Evolutionary conservation across 2,329 filamentous ascomycete species (phyloP).

Genomic region (Colletotrichum endophyticum): DNA sequence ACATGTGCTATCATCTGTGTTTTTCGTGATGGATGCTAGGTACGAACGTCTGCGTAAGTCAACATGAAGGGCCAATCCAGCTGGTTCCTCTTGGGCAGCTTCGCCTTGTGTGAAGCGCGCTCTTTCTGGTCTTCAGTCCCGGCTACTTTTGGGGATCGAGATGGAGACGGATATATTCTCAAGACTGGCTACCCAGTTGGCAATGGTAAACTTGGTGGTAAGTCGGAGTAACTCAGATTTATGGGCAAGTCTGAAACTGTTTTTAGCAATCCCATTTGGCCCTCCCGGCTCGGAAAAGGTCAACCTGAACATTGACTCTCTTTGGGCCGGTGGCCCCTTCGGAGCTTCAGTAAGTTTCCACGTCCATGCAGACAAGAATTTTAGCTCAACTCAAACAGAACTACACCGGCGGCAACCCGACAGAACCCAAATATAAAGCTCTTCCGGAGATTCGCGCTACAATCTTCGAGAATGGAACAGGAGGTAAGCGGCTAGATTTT

Average conservation of each 20-base stretch:
- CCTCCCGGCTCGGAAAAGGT: slow-evolving; percentile 44
- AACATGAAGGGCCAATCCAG: not conserved
- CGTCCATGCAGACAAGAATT: not conserved
- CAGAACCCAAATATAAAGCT: slow-evolving; percentile 32
- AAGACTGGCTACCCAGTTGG: slow-evolving; percentile 49
- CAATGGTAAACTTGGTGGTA: slow-evolving; percentile 51
- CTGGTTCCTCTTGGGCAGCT: not conserved
- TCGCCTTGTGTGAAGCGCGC: not conserved
- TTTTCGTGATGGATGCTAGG: not conserved
- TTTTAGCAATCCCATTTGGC: slow-evolving; percentile 46
- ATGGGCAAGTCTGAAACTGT: not conserved
- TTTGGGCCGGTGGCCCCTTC: slow-evolving; percentile 58
- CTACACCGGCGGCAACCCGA: slow-evolving; percentile 53
- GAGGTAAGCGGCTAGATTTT: slow-evolving; percentile 36
- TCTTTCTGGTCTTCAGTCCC: slow-evolving; percentile 10
- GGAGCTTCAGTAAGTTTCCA: slow-evolving; percentile 35
- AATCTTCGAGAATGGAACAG: slow-evolving; percentile 54
- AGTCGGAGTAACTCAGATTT: not conserved
- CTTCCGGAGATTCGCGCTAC: slow-evolving; percentile 46
- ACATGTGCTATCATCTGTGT: not conserved
- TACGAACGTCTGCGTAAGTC: not conserved
- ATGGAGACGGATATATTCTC: slow-evolving; percentile 22
- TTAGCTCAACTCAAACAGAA: slow-evolving; percentile 24
- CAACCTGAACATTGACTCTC: slow-evolving; percentile 50
- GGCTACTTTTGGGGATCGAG: not conserved